These are phyloP conservation scores for Physocladia obscura DNA, from an alignment of 192 early-diverging fungal species.

Conservation along the genomic window DNA sequence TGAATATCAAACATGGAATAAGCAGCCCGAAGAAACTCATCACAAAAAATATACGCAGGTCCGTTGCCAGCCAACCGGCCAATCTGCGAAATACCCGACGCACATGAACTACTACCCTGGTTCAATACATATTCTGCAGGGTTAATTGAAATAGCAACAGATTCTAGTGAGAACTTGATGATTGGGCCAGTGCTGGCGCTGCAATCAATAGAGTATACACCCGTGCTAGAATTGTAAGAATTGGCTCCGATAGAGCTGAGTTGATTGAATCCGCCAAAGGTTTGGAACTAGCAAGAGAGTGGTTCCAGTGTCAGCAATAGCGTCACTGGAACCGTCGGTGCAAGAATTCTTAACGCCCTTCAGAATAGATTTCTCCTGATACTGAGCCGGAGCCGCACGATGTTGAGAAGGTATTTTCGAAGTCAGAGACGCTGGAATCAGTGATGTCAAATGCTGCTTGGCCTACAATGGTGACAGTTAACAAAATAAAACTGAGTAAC, in stretches of 20 bases:
- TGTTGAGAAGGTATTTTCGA: neutral
- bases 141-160: no score
- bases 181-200: conserved; percentile 1
- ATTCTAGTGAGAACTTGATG: neutral
- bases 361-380: conserved; percentile 20
- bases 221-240: conserved; percentile 1
- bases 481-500: no score
- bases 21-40: conserved; percentile 32
- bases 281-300: conserved; percentile 26
- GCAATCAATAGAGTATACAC: conserved; percentile 3
- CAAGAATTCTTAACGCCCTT: neutral
- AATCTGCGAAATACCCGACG: conserved; percentile 19
- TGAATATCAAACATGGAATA: conserved; percentile 42
- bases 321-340: neutral
- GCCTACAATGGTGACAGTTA: neutral
- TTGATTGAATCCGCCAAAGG: conserved; percentile 25
- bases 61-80: neutral
- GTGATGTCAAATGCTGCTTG: neutral
- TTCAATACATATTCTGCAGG: conserved; percentile 23
- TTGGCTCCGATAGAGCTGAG: conserved; percentile 38
- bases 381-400: conserved; percentile 30
- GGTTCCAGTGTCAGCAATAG: conserved; percentile 42
- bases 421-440: neutral
- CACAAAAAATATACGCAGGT: conserved; percentile 33
- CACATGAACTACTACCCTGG: conserved; percentile 13